Evolutionary conservation across 129 eudicot species (phyloP), one percentile per base, ranked within the genome.

Genomic region (Tagetes patula): DNA sequence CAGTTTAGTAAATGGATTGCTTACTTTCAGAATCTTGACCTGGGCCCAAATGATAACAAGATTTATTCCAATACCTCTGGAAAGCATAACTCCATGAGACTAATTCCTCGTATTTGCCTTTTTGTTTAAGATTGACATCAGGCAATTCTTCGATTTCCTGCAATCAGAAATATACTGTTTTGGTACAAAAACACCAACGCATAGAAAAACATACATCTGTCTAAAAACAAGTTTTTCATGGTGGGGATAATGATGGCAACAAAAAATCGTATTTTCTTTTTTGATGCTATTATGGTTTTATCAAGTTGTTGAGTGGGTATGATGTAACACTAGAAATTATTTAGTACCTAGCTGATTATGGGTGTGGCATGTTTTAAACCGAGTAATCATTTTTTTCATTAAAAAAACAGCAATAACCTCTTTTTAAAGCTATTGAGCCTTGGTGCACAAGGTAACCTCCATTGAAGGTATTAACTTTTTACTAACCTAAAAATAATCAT

Each of bases 91-190:
- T 68, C 36, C 68, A 71, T 63, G 67, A 60, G 45, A 78, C 45
- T 54, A 71, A 53, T 41, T 2, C 53, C 68, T 2, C 20, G 14
- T 9, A 71, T 3, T 69, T 31, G 10, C 64, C 58, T 42, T 52
- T 71, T 53, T 14, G 60, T 71, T 78, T 64, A 52, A 42, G 60
- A 71, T 71, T 63, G 9, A 71, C 61, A 71, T 53, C 82, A 64
- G 82, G 82, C 34, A 40, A 61, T 65, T 78, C 73, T 55, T 64
- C 42, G 27, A 78, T 63, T 78, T 78, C 82, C 82, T 78, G 65
- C 81, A 77, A 53, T 11, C 1, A 78, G 4, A 65, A 62, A 77
- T 13, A 70, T 49, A 50, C 13, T 46, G n/a, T 61, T 46, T 13
- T 27, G 36, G 2, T 67, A 42, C 42, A 30, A 49, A 27, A 27